Evolutionary conservation across 2,329 filamentous ascomycete genomes (phyloP), one percentile per base, ranked within the genome.

Genomic region (Rugonectria rugulosa): DNA sequence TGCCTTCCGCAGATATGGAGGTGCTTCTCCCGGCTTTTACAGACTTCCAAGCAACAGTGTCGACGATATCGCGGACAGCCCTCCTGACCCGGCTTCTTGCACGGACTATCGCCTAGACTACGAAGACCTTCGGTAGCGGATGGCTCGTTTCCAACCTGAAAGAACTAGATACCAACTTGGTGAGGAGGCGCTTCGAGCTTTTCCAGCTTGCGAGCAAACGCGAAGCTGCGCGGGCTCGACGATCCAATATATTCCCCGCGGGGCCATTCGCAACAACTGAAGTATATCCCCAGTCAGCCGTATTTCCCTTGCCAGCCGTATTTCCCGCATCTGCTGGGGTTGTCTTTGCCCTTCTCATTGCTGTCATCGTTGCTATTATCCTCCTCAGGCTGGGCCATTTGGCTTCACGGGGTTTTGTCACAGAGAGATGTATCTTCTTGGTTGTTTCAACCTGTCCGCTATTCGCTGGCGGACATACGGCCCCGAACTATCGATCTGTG

Each of bases 111-210:
- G 69, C 98, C 94, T 6, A 98, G 79, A 41, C 87, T 80, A 63
- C 83, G 77, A 32, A 98, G 78, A 51, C 88, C 86, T 62, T 80
- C 74, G 2, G 81, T 79, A 0, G 93, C 94, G 1, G 73, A 77
- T 1, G 75, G 69, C 64, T 96, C 91, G 44, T 84, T 81, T 53
- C 95, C 94, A 38, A 98, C 90, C 75, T 97, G 94, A 79, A 98
- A 96, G 78, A 98, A 98, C 72, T 98, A 94, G 53, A 98, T 86
- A 27, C 94, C 94, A 8, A 97, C 79, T 76, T 98, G 95, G 79
- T 90, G 90, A 1, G 87, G 81, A 4, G 88, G 86, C 0, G 92
- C 92, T 8, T 87, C 81, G 7, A 89, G 72, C 46, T 74, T 74
- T 67, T 95, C 89, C 26, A 98, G 83, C 68, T 85, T 87, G 72